Evolutionary conservation across 192 early-diverging fungal genomes (phyloP).

Genomic region (Podila clonocystis): DNA sequence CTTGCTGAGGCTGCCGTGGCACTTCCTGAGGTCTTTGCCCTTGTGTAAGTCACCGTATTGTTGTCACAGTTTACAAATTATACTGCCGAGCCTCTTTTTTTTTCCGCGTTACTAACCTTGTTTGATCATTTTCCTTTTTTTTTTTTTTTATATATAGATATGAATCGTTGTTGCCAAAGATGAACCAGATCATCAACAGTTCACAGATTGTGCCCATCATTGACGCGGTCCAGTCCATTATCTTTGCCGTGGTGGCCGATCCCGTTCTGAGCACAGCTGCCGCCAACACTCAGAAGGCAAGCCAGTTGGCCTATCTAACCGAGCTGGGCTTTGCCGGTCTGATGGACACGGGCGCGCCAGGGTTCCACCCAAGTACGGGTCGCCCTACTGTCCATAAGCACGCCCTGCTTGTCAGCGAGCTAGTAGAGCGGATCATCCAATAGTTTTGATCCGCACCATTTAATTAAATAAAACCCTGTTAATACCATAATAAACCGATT

Average conservation of each 20-base stretch:
- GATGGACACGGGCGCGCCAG: conserved; percentile 54
- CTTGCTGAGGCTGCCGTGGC: conserved; percentile 77
- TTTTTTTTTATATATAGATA: conserved; percentile 59
- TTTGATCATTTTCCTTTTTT: conserved; percentile 5
- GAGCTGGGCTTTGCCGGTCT: conserved; percentile 63
- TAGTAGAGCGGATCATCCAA: conserved; percentile 63
- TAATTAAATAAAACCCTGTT: no score
- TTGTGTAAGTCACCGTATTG: conserved; percentile 67
- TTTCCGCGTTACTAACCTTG: background rate
- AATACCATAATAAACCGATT: no score
- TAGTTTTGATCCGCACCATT: background rate
- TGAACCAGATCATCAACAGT: conserved; percentile 74
- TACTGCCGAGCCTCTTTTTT: conserved; percentile 2
- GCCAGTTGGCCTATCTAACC: conserved; percentile 60
- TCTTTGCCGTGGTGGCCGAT: conserved; percentile 71
- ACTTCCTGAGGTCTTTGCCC: conserved; percentile 76
- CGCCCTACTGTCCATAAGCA: conserved; percentile 58
- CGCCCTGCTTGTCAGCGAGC: conserved; percentile 59
- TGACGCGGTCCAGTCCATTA: conserved; percentile 77
- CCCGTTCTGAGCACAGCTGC: conserved; percentile 46
- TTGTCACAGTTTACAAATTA: background rate
- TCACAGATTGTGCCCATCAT: conserved; percentile 72
- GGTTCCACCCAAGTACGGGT: conserved; percentile 52
- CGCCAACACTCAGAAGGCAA: conserved; percentile 44
- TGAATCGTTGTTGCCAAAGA: conserved; percentile 75